Evolutionary conservation across 2,329 filamentous ascomycete species (phyloP).

Genomic region (Penicillium hordei): DNA sequence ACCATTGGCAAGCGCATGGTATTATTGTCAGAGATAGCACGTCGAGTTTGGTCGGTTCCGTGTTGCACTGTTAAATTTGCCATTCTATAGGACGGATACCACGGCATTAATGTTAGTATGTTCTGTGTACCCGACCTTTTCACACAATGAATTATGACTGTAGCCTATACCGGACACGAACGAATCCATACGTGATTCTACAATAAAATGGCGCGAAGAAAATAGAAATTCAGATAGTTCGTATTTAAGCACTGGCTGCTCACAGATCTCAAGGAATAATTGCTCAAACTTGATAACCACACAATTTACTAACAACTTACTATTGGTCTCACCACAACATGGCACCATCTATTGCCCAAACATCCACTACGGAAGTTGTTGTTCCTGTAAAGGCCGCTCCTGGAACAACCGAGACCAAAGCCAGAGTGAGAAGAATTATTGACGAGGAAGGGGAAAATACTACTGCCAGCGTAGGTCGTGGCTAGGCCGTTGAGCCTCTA

Average conservation of each 20-base stretch:
- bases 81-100: background rate
- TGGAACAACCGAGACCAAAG: slow-evolving; percentile 2
- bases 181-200: background rate
- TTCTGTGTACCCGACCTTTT: background rate
- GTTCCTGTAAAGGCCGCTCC: slow-evolving; percentile 16
- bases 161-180: background rate
- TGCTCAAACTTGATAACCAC: background rate
- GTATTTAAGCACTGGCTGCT: background rate
- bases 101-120: background rate
- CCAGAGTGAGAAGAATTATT: slow-evolving; percentile 21
- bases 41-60: background rate
- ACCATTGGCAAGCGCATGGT: background rate
- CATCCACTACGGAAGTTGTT: slow-evolving; percentile 6
- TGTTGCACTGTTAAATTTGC: background rate
- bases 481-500: background rate
- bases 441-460: slow-evolving; percentile 27
- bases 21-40: background rate
- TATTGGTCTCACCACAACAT: slow-evolving; percentile 1
- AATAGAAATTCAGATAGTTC: rapidly evolving
- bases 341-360: slow-evolving; percentile 23
- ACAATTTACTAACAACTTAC: background rate
- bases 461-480: slow-evolving; percentile 23
- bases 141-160: background rate
- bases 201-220: background rate
- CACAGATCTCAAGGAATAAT: background rate